Base-by-base conservation (phyloP, 805 yeast genomes). In the Danielia reshetovae region DNA sequence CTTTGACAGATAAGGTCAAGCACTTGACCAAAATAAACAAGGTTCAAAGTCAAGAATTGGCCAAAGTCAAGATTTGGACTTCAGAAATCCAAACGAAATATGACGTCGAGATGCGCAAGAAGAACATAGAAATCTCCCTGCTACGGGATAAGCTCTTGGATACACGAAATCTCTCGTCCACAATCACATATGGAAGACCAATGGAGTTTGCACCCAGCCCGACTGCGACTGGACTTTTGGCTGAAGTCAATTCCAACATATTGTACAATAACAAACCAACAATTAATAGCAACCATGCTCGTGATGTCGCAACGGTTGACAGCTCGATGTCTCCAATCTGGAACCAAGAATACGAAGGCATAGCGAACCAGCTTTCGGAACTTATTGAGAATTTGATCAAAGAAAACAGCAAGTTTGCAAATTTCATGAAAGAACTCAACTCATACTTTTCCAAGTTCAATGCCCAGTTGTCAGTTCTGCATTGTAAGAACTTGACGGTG, bases 331-430 rank as follows among this genome's bases (percentile, higher is more conserved):
- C 27, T 2, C 30, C 34, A n/a, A 32, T 48, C 2, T 35, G 57
- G 5, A 51, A 46, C 22, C 33, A 40, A 2, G 64, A 65, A 35
- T 59, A 61, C 38, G 66, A 58, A 27, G 50, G 49, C 7, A 54
- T 62, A 7, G 58, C 62, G 4, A 45, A 55, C 1, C 62, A 63
- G 28, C 45, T 64, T 27, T 57, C 65, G 7, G 55, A 54, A 7
- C 49, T 66, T 15, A 55, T 65, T 4, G 67, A 65, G 31, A 58
- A 55, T 32, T 51, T 66, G 30, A 50, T 62, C 32, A 39, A 45
- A 4, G 72, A 68, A 37, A 68, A 67, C 42, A 52, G 51, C 30
- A 59, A 60, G 38, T 66, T 59, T 39, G 46, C 65, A 9, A 46
- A 43, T 24, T 60, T 67, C 32, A 42, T 62, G 15, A 49, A 52